These are phyloP conservation scores for Rhizoclosmatium sp. DNA, from an alignment of 192 early-diverging fungal species.

Conservation along the genomic window DNA sequence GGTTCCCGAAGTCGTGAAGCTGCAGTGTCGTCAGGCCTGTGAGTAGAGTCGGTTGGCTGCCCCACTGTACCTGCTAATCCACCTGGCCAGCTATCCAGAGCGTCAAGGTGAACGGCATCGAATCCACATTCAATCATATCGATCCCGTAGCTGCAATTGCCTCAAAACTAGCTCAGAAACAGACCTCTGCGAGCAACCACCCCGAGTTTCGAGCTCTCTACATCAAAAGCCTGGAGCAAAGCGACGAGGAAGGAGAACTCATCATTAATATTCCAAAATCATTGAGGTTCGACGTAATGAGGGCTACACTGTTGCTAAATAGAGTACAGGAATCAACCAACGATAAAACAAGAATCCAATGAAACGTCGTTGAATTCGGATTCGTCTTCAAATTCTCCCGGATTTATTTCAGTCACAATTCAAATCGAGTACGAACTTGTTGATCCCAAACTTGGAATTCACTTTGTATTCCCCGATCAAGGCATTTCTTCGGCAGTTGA, in stretches of 20 bases:
- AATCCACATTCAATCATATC: conserved; percentile 32
- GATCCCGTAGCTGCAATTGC: conserved; percentile 30
- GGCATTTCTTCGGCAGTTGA: conserved; percentile 34
- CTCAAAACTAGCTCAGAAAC: conserved; percentile 10
- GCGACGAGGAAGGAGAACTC: conserved; percentile 54
- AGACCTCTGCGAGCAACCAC: conserved; percentile 36
- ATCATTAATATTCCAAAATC: conserved; percentile 18
- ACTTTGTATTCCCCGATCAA: conserved; percentile 49
- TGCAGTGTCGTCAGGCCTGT: conserved; percentile 52
- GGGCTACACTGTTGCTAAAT: neutral
- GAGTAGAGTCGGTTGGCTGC: conserved; percentile 14
- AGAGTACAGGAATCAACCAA: neutral
- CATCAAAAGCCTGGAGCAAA: conserved; percentile 30
- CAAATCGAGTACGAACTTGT: conserved; percentile 41
- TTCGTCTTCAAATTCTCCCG: neutral
- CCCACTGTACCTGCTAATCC: neutral
- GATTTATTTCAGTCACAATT: conserved; percentile 24
- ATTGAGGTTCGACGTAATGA: neutral
- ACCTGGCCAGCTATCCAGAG: conserved; percentile 22
- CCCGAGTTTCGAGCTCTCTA: conserved; percentile 41
- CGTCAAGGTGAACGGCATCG: conserved; percentile 37
- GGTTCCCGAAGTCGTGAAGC: conserved; percentile 32
- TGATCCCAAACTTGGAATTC: conserved; percentile 38
- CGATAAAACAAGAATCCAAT: neutral
- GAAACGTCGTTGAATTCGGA: neutral